These are phyloP conservation scores for Candida berthetii DNA, from an alignment of 805 yeast species.

Conservation along the genomic window DNA sequence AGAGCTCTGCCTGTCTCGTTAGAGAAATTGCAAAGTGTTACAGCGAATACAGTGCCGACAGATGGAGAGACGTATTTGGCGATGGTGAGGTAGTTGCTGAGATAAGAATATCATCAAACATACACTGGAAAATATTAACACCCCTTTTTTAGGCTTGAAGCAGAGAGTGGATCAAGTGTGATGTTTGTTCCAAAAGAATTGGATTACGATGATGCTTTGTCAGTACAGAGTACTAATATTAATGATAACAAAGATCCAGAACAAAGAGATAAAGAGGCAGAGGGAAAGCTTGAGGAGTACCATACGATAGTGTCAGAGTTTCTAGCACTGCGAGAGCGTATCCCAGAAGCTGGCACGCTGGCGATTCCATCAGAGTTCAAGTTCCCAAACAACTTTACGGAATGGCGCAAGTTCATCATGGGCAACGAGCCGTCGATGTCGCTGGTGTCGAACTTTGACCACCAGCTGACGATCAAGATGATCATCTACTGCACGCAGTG, in stretches of 20 bases:
- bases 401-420: background rate
- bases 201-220: background rate
- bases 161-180: slow-evolving; percentile 1
- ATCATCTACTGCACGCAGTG: slow-evolving; percentile 1
- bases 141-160: slow-evolving; percentile 1
- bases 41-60: background rate
- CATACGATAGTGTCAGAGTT: background rate
- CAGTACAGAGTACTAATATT: no score
- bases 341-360: background rate
- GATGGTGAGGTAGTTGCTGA: slow-evolving; percentile 2
- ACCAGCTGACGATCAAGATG: background rate
- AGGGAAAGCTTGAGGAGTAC: background rate
- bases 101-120: no score
- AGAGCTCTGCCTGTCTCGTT: slow-evolving; percentile 1
- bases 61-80: slow-evolving; percentile 1
- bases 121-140: no score
- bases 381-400: background rate
- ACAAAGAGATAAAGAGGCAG: background rate
- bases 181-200: background rate
- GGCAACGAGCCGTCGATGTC: background rate
- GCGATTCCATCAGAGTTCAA: background rate
- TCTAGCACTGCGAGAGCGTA: background rate
- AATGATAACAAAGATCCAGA: no score
- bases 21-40: background rate
- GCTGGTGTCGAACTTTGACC: background rate